Base-by-base conservation (phyloP, 2,329 filamentous ascomycete species). In the Thermothelomyces thermophilus region DNA sequence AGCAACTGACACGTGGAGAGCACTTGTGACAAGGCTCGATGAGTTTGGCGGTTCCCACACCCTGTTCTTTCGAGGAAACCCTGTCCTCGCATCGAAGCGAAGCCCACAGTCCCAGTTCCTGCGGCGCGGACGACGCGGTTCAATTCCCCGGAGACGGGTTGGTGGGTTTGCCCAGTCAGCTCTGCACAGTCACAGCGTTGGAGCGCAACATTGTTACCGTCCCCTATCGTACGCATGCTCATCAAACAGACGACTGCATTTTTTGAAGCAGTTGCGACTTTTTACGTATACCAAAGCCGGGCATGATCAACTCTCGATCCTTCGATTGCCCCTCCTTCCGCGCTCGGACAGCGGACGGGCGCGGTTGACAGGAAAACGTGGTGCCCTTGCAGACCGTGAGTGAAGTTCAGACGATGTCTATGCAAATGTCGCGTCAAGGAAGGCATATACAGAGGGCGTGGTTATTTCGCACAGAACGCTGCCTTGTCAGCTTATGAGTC, bases 51-150 rank as follows among this genome's bases (percentile, higher is more conserved):
- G 17, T 8, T 34, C 28, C 24, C 35, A 28, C 43, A 34, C 26
- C 40, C 43, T 16, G 20, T 33, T 48, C 52, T 58, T 52, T 59
- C 57, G 54, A 52, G 53, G 56, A 55, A 52, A 53, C 41, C 55
- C 46, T 39, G 48, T 44, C 48, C 43, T 50, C 19, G 47, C 53
- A 57, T 56, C 50, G 41, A 54, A 57, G 50, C 55, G 53, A 59
- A 46, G 44, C 43, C 45, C 33, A 26, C 24, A 31, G 55, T 36
- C 28, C 35, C 24, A 31, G 55, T 36, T 33, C 35, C 45, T 51
- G 52, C 48, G 50, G 53, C 51, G 45, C 48, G 40, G 50, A 26
- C 41, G 36, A 33, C 33, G 51, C 44, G 48, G 22, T 48, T 36
- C 40, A 30, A 43, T 37, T 50, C 19, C 46, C 48, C 46, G 42